Evolutionary conservation across 2,329 filamentous ascomycete species (phyloP).

Genomic region (Aspergillus phoenicis): DNA sequence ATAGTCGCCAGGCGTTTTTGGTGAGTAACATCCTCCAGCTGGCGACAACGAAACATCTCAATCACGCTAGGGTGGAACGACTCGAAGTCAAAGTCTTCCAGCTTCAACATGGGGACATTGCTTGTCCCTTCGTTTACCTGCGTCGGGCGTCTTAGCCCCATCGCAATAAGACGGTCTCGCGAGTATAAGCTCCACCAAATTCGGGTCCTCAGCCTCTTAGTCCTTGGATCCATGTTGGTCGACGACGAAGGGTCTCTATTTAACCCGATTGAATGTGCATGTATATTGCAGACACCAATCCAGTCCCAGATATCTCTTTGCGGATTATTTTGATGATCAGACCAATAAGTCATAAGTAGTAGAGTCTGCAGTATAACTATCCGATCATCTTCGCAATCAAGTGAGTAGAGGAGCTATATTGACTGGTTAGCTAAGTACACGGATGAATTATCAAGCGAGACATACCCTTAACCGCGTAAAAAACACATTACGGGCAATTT

Average conservation of each 20-base stretch:
- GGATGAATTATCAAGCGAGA: not conserved
- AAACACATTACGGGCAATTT: constrained; percentile 78
- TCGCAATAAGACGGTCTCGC: constrained; percentile 82
- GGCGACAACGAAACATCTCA: constrained; percentile 67
- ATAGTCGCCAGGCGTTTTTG: constrained; percentile 76
- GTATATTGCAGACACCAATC: constrained; percentile 29
- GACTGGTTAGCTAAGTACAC: constrained; percentile 4
- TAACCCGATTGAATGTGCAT: constrained; percentile 27
- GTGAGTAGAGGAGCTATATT: constrained; percentile 77
- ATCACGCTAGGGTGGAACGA: constrained; percentile 66
- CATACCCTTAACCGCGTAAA: constrained; percentile 77
- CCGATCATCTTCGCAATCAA: constrained; percentile 86
- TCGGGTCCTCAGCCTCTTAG: constrained; percentile 71
- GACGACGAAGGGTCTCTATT: constrained; percentile 23
- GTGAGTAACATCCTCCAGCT: constrained; percentile 67
- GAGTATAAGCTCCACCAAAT: constrained; percentile 97
- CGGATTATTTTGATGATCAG: constrained; percentile 80
- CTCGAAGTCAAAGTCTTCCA: constrained; percentile 77
- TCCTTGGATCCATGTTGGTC: constrained; percentile 21
- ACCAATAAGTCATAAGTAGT: constrained; percentile 90
- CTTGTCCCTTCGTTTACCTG: constrained; percentile 88
- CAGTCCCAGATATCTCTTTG: constrained; percentile 67
- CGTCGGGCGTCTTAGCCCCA: constrained; percentile 85
- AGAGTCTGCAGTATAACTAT: constrained; percentile 81
- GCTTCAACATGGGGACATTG: constrained; percentile 81